Evolutionary conservation across 2,329 filamentous ascomycete species (phyloP), one percentile per base, ranked within the genome.

Genomic region (Aotearoamyces nothofagi): DNA sequence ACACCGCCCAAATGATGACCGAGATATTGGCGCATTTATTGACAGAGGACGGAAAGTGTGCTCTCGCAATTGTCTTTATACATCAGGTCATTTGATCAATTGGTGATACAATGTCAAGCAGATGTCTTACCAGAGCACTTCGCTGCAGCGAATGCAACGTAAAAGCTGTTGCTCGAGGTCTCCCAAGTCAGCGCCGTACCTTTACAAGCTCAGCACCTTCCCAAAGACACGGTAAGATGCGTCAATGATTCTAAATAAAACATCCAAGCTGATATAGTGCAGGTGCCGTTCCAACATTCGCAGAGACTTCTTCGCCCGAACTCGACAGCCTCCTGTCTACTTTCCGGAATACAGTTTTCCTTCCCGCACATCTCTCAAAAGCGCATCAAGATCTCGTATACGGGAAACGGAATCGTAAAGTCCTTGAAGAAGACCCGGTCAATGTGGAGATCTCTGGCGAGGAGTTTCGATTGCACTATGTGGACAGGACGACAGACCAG

Each of bases 261-360:
- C n/a, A 5, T 30, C 10, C 14, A 10, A 19, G n/a, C n/a, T n/a
- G n/a, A n/a, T n/a, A 15, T 9, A 6, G 8, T 17, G 8, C 27
- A 47, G 42, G 33, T 24, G 37, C 32, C 27, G 36, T 50, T 15
- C 44, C 49, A 15, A 32, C 39, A 8, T 47, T 47, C 32, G 74
- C 74, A 44, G 46, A 53, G 29, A 62, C 66, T 4, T 65, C 64
- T 9, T 63, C 63, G 24, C 38, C 56, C 13, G 55, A 67, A 31
- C 60, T 79, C 34, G 62, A 75, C 46, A 33, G 47, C 9, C 43
- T 61, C 17, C 62, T 79, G 35, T 46, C 51, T 22, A 50, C 43
- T 13, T 60, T 78, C 44, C 68, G 72, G 38, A 52, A 60, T 25
- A 64, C 65, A 39, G 60, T 74, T 47, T 65, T 78, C 46, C 52